Percentiles rank a stretch among this genome's conserved stretches.
phyloP scores from a whole-genome alignment of 345 rosid genomes.

The Carallia brachiata region DNA sequence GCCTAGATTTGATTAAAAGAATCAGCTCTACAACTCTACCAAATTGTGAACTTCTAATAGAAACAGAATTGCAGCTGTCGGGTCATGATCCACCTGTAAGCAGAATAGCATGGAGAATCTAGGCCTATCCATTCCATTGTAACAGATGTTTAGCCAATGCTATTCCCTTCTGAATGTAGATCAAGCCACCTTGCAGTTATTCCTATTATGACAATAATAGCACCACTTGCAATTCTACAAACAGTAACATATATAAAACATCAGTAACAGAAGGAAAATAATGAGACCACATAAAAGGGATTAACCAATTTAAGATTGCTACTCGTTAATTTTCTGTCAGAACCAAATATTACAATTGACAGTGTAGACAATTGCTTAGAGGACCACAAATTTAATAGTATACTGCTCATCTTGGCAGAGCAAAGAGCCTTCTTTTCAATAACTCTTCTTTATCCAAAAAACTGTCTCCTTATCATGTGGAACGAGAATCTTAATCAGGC shows the following conservation, averaged over 20 bases:
- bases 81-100: conserved; percentile 53
- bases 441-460: no score
- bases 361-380: no score
- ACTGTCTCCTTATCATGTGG: not conserved
- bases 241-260: conserved; percentile 16
- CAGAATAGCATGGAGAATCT: conserved; percentile 57
- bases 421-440: no score
- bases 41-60: conserved; percentile 2
- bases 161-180: conserved; percentile 61
- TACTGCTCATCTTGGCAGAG: no score
- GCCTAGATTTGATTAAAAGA: conserved; percentile 45
- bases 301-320: not conserved
- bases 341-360: no score
- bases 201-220: conserved; percentile 58
- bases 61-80: conserved; percentile 5
- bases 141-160: conserved; percentile 65
- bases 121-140: conserved; percentile 40
- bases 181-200: conserved; percentile 73
- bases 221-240: conserved; percentile 78
- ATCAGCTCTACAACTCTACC: conserved; percentile 2
- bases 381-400: no score
- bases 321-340: not conserved
- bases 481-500: not conserved
- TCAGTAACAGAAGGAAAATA: conserved; percentile 20
- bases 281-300: not conserved